phyloP scores from a whole-genome alignment of 331 rosid species.

The Quercus tomentella region DNA sequence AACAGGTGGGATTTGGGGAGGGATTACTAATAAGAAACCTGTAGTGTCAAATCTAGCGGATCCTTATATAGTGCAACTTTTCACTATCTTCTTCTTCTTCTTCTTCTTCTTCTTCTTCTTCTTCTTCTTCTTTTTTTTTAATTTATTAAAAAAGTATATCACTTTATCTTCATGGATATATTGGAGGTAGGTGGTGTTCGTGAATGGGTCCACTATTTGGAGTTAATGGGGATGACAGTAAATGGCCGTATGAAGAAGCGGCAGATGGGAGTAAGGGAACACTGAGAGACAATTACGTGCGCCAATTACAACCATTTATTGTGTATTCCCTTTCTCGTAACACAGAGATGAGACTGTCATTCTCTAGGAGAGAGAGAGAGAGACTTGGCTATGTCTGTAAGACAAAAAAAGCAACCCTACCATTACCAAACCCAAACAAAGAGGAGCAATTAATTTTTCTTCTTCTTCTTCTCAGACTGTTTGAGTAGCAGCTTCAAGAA shows the following conservation, averaged over 20 bases:
- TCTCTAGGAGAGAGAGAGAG: conserved; percentile 21
- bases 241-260: conserved; percentile 66
- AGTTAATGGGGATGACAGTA: conserved; percentile 53
- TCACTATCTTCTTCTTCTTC: neutral
- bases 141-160: neutral
- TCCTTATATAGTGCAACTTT: neutral
- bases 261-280: conserved; percentile 84
- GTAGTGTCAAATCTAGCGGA: conserved; percentile 32
- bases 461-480: neutral
- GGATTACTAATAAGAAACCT: neutral
- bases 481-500: conserved; percentile 19
- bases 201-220: conserved; percentile 62
- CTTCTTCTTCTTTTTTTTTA: too few species aligned
- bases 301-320: conserved; percentile 56
- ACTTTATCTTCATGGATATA: conserved; percentile 31
- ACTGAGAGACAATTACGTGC: conserved; percentile 62
- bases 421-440: conserved; percentile 20
- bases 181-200: conserved; percentile 35
- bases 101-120: too few species aligned
- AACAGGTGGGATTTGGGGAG: neutral
- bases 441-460: conserved; percentile 9
- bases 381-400: conserved; percentile 34
- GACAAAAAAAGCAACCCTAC: conserved; percentile 35
- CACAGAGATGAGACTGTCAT: conserved; percentile 47
- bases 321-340: conserved; percentile 45